Evolutionary conservation across 768 basidiomycete species (phyloP).

Genomic region (Lactarius psammicola): DNA sequence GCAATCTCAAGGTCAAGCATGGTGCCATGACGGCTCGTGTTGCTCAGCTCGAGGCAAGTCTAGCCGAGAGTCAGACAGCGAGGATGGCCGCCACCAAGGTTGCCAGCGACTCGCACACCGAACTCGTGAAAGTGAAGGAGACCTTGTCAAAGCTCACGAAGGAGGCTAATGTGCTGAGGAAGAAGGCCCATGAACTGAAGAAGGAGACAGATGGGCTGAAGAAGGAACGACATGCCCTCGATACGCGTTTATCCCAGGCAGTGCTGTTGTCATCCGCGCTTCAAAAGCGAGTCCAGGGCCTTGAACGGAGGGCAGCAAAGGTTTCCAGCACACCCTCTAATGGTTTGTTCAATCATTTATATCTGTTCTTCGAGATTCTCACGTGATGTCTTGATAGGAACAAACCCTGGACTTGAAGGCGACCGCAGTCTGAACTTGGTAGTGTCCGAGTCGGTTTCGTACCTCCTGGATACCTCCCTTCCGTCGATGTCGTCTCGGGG

Average conservation of each 20-base stretch:
- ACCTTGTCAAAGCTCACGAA: not conserved
- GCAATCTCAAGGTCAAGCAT: not conserved
- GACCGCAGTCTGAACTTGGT: not conserved
- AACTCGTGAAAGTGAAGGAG: conserved; percentile 1
- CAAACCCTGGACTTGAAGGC: not conserved
- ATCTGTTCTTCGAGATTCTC: not conserved
- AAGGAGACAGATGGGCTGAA: not conserved
- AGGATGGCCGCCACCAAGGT: not conserved
- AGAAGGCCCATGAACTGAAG: not conserved
- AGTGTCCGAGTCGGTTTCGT: not conserved
- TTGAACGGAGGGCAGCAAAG: not conserved
- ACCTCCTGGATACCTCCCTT: not conserved
- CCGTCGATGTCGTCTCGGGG: conserved; percentile 4
- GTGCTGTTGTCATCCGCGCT: not conserved
- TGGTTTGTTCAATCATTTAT: conserved; percentile 4
- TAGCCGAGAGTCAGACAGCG: not conserved
- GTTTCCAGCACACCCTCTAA: not conserved
- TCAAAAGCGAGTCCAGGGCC: not conserved
- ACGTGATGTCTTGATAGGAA: not conserved
- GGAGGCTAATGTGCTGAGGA: not conserved
- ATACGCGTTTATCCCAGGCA: not conserved
- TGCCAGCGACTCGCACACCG: not conserved
- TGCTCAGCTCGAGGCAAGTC: not conserved
- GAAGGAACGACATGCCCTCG: conserved; percentile 2
- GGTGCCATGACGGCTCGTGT: not conserved